Evolutionary conservation across 768 basidiomycete genomes (phyloP).

Genomic region (Agaricus blazei): DNA sequence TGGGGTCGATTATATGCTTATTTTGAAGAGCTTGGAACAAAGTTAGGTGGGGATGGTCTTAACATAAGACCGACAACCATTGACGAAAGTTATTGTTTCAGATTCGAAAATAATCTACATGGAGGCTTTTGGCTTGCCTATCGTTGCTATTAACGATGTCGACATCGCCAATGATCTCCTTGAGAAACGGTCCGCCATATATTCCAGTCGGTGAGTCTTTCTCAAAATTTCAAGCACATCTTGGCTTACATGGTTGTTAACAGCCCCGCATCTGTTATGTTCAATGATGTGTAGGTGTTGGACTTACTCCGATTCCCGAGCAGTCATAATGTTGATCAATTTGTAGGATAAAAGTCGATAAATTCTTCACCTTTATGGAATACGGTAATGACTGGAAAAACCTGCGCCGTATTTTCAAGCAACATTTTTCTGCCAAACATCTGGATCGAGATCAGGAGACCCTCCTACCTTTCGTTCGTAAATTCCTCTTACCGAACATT

Average conservation of each 20-base stretch:
- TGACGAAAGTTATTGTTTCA: neutral
- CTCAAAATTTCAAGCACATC: too few relatives aligned
- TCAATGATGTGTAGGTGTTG: constrained; percentile 10
- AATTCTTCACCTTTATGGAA: neutral
- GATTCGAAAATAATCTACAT: constrained; percentile 45
- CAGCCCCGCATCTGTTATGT: neutral
- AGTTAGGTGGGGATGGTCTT: too few relatives aligned
- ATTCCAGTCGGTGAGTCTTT: constrained; percentile 38
- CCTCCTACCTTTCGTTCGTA: neutral
- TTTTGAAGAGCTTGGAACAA: too few relatives aligned
- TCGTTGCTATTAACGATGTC: constrained; percentile 34
- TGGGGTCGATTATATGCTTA: too few relatives aligned
- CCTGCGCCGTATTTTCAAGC: neutral
- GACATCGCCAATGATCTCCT: constrained; percentile 45
- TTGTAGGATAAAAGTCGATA: neutral
- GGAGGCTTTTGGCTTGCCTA: constrained; percentile 40
- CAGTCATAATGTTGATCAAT: neutral
- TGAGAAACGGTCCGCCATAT: constrained; percentile 51
- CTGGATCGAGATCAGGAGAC: neutral
- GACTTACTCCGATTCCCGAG: neutral
- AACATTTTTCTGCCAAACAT: neutral
- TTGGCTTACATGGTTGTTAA: neutral
- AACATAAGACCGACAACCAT: too few relatives aligned
- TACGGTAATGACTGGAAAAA: neutral
- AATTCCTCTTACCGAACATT: neutral